Percentiles rank a stretch among this genome's conserved stretches.
These are phyloP conservation scores for Eragrostis curvula DNA, from an alignment of 176 grass and related monocot genomes.

Conservation along the genomic window DNA sequence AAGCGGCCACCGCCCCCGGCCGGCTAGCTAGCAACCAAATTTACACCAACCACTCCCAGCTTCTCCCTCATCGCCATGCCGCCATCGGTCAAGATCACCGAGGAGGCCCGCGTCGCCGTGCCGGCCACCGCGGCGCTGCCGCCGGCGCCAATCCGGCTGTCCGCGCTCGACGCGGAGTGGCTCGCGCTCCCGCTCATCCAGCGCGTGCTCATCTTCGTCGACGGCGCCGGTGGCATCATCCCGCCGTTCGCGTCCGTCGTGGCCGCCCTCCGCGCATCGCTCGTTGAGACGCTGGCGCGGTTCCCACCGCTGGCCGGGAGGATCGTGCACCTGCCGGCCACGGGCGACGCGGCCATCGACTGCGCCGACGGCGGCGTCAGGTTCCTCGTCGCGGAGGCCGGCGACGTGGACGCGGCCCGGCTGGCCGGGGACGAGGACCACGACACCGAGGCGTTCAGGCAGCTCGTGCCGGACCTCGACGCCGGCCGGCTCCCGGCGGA, in stretches of 20 bases:
- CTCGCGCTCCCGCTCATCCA: conserved; percentile 33
- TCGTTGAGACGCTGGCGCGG: neutral
- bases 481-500: conserved; percentile 40
- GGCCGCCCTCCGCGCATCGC: conserved; percentile 37
- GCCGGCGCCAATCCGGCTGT: conserved; percentile 22
- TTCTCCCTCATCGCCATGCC: neutral
- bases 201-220: conserved; percentile 34
- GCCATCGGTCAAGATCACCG: neutral
- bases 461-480: conserved; percentile 46
- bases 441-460: conserved; percentile 13
- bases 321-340: neutral
- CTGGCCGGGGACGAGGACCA: conserved; percentile 25
- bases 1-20: neutral
- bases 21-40: neutral
- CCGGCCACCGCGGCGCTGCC: neutral
- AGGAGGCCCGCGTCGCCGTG: conserved; percentile 12
- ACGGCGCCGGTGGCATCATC: neutral
- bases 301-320: conserved; percentile 34
- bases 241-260: conserved; percentile 38
- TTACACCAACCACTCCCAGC: too few species aligned
- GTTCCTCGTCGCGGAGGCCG: conserved; percentile 44
- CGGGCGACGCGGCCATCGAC: conserved; percentile 42
- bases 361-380: conserved; percentile 29
- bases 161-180: conserved; percentile 45
- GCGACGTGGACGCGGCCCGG: neutral